Base-by-base conservation (phyloP, 306 rosid species). In the Medicago truncatula region DNA sequence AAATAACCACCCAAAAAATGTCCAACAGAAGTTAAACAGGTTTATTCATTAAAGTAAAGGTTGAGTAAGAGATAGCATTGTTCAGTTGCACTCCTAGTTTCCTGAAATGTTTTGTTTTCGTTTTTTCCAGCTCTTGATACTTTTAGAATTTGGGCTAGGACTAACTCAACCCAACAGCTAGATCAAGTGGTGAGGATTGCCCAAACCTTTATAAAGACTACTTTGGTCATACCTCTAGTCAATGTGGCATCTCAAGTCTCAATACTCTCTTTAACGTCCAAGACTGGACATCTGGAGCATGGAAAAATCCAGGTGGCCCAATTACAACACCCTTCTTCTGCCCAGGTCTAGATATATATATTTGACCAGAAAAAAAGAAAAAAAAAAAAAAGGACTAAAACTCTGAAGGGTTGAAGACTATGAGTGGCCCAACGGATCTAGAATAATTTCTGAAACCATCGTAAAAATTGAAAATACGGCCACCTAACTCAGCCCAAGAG, bases 21-120 rank as follows among this genome's bases (percentile, higher is more conserved):
- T 39, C 23, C 64, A 43, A 65, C 40, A 63, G 54, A 47, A 67
- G 49, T 60, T 71, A 66, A 73, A 53, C 65, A 83, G 12, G 47
- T 58, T 70, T 53, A 44, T 16, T 54, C 71, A 70, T 13, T 20
- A 54, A 67, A 34, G 59, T 62, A 23, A 28, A 5, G 68, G 52
- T 50, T 17, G 38, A 5, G 71, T 65, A 46, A 31, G 40, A 20
- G 39, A 59, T 63, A 60, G 16, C 39, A 49, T 18, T 49, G 52
- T 49, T n/a, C 12, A 9, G 60, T 61, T 61, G 63, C 71, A 34
- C 54, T 52, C 41, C 5, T 38, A 21, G 40, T 76, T 21, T 66
- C 31, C 57, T 34, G 6, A 57, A 65, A 16, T 66, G 38, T 39
- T 66, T 11, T 34, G 23, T 25, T 60, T 23, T 25, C 4, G 28